phyloP scores from a whole-genome alignment of 129 eudicot species.

The Helianthus tuberosus region DNA sequence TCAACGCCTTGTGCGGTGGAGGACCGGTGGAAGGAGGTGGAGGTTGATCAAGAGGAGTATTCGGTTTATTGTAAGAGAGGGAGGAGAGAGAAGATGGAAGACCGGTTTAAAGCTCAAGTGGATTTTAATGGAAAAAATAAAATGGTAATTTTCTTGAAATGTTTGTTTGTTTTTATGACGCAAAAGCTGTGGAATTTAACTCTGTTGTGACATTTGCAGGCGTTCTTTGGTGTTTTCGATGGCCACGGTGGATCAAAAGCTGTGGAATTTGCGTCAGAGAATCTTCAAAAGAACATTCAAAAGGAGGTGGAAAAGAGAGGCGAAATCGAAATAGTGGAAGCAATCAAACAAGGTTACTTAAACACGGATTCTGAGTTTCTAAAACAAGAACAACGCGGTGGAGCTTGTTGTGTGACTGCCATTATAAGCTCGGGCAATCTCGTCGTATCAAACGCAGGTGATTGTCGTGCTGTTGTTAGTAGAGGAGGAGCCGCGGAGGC shows the following conservation, averaged over 20 bases:
- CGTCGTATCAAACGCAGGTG: slow-evolving; percentile 86
- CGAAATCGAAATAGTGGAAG: slow-evolving; percentile 45
- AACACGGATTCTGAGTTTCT: slow-evolving; percentile 68
- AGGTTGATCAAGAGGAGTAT: slow-evolving; percentile 77
- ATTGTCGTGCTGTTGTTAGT: slow-evolving; percentile 86
- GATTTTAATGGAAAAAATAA: slow-evolving; percentile 50
- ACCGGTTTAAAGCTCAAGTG: slow-evolving; percentile 66
- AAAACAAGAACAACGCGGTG: slow-evolving; percentile 61
- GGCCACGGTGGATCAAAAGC: slow-evolving; percentile 98
- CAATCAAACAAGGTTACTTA: slow-evolving; percentile 65
- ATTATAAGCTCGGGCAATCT: slow-evolving; percentile 59
- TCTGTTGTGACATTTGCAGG: slow-evolving; percentile 40
- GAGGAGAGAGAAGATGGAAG: slow-evolving; percentile 80
- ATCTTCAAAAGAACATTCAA: slow-evolving; percentile 58
- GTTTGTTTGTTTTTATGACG: neutral
- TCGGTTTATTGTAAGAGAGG: slow-evolving; percentile 86
- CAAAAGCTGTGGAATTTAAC: neutral
- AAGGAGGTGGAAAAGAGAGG: slow-evolving; percentile 44
- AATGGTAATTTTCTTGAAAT: slow-evolving; percentile 44
- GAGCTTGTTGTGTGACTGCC: slow-evolving; percentile 90
- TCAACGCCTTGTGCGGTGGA: slow-evolving; percentile 21
- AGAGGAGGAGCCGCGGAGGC: slow-evolving; percentile 71
- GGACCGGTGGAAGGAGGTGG: slow-evolving; percentile 42
- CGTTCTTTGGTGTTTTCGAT: slow-evolving; percentile 86
- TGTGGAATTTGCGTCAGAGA: slow-evolving; percentile 70